These are phyloP conservation scores for Alternaria gaisen DNA, from an alignment of 2,329 filamentous ascomycete species.

Conservation along the genomic window DNA sequence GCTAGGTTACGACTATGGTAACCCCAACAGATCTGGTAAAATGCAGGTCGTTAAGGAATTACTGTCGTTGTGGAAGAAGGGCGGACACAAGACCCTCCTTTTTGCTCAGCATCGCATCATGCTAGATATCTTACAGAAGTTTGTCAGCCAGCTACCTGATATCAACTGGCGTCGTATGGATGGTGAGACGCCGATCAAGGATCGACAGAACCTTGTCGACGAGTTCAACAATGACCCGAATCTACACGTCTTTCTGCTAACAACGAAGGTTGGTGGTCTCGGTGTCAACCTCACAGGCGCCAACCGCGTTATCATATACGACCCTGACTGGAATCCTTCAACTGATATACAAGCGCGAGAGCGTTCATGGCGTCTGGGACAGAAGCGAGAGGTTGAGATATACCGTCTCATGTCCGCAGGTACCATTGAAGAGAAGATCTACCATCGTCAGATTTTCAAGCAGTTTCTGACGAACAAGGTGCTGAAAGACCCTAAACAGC, in stretches of 20 bases:
- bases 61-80: constrained; percentile 85
- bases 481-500: constrained; percentile 90
- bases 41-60: constrained; percentile 93
- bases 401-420: constrained; percentile 98
- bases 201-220: constrained; percentile 89
- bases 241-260: constrained; percentile 89
- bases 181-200: constrained; percentile 85
- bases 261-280: constrained; percentile 92
- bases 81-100: constrained; percentile 92
- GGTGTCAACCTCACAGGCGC: constrained; percentile 95
- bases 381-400: constrained; percentile 94
- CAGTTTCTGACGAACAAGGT: constrained; percentile 98
- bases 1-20: constrained; percentile 78
- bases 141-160: constrained; percentile 71
- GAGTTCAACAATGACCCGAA: constrained; percentile 85
- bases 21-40: constrained; percentile 83
- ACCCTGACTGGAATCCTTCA: constrained; percentile 98
- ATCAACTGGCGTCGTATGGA: constrained; percentile 92
- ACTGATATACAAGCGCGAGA: constrained; percentile 96
- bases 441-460: constrained; percentile 98
- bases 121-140: constrained; percentile 91
- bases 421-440: constrained; percentile 99
- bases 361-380: constrained; percentile 92
- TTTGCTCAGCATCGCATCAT: constrained; percentile 96
- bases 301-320: constrained; percentile 96